Conservation (phyloP, 1,284 basidiomycete species). For the Neotropicomus parvogracilis region DNA sequence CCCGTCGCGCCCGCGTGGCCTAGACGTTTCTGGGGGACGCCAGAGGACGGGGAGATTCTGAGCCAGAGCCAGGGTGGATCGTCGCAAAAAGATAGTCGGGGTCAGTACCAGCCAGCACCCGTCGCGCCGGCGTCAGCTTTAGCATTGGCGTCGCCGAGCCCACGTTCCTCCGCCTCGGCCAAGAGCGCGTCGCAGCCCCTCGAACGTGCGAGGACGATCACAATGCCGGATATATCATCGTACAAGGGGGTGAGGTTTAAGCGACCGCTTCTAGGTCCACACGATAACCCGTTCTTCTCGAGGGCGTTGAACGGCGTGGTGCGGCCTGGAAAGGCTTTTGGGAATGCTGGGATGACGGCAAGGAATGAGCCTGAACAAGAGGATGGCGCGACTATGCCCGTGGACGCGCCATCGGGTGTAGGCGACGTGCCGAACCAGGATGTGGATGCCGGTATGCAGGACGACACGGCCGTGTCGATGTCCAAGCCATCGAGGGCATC, state of each 20-base stretch:
- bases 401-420: not conserved
- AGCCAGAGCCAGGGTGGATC: too few species aligned
- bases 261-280: slow-evolving; percentile 4
- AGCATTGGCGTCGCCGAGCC: too few species aligned
- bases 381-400: not conserved
- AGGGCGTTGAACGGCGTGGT: slow-evolving; percentile 14
- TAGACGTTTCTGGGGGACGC: slow-evolving; percentile 1
- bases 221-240: slow-evolving; percentile 26
- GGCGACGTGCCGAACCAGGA: not conserved
- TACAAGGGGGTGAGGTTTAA: slow-evolving; percentile 25
- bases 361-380: not conserved
- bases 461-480: not conserved
- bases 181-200: slow-evolving; percentile 4
- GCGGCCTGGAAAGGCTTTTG: not conserved
- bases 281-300: slow-evolving; percentile 28
- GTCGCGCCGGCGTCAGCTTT: not conserved
- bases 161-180: not conserved
- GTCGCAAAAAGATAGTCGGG: too few species aligned
- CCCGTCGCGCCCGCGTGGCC: not conserved
- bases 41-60: slow-evolving; percentile 20
- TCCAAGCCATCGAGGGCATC: not conserved
- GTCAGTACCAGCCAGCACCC: too few species aligned
- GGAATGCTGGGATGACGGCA: not conserved
- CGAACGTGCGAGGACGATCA: not conserved
- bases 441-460: slow-evolving; percentile 8